Base-by-base conservation (phyloP, 257 asterid genomes). In the Przewalskia tangutica region DNA sequence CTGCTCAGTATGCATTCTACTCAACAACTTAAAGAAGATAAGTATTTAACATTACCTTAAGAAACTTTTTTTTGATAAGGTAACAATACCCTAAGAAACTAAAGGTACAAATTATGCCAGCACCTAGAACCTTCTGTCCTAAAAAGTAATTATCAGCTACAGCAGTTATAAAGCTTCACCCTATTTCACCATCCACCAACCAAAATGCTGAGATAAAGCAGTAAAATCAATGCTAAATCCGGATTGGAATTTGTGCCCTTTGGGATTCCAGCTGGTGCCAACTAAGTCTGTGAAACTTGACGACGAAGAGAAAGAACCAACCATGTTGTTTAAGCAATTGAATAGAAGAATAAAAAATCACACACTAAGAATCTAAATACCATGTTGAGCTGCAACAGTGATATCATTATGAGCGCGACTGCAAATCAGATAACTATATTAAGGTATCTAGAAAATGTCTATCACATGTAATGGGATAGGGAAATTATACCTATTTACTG, bases 401-500 rank as follows among this genome's bases (percentile, higher is more conserved):
- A 48, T 7, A 73, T 73, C 62, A 50, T 48, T 48, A 20, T 73
- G 8, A 54, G 71, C 23, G 16, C 2, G 67, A 62, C 23, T 46
- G 78, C 23, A 58, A 23, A 13, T 10, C 27, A 20, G 53, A 53
- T 18, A 6, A 46, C 1, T 56, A 16, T 66, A 40, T 23, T 9
- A 71, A 84, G 53, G 13, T 12, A 73, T 23, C 70, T 12, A 2
- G 51, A 36, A 81, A 46, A 55, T 68, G 10, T 81, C 62, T 12
- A 38, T 27, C 18, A 13, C 3, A 16, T 18, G 14, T 76, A 60
- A 46, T 77, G 36, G 27, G 23, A 46, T 8, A 2, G 77, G 53
- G 4, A 44, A 38, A 65, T 58, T 84, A 65, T 82, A 94, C 98
- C 93, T 91, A 82, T 92, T 86, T 80, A 89, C 84, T 11, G 89